phyloP scores from a whole-genome alignment of 352 stramenopile genomes.

The Saprolegnia diclina region DNA sequence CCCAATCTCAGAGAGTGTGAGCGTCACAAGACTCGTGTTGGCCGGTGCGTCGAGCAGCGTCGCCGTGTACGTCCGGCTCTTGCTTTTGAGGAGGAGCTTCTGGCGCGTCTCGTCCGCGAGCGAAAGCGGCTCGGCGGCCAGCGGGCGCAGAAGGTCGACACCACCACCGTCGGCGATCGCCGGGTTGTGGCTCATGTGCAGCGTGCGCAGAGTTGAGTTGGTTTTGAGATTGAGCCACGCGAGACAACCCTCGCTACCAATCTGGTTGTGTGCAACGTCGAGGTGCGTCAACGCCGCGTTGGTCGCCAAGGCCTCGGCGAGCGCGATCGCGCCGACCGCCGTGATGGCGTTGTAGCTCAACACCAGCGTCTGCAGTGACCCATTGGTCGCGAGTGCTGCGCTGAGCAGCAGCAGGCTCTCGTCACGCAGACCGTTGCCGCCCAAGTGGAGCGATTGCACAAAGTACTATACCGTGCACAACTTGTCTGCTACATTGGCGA shows the following conservation, averaged over 20 bases:
- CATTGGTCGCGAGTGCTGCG: constrained; percentile 49
- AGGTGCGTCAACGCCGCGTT: constrained; percentile 43
- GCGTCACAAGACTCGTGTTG: constrained; percentile 15
- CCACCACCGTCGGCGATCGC: constrained; percentile 50
- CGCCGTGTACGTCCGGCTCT: constrained; percentile 29
- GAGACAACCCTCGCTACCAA: constrained; percentile 46
- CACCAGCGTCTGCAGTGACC: constrained; percentile 43
- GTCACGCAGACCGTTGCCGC: constrained; percentile 60
- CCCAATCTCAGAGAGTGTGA: not conserved
- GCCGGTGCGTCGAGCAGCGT: constrained; percentile 25
- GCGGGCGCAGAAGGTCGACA: constrained; percentile 43
- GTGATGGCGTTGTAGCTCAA: constrained; percentile 70
- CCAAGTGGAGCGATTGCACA: constrained; percentile 49
- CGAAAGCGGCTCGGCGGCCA: constrained; percentile 38
- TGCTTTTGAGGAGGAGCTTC: constrained; percentile 42
- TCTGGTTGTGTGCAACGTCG: constrained; percentile 66
- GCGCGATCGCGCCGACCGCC: constrained; percentile 41
- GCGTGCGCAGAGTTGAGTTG: constrained; percentile 44
- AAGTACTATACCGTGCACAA: constrained; percentile 37
- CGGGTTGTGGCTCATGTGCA: constrained; percentile 64
- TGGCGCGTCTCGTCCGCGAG: constrained; percentile 42
- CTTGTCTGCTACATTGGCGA: not conserved
- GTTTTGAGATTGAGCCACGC: constrained; percentile 57
- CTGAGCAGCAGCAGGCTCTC: constrained; percentile 44
- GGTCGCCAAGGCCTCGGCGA: constrained; percentile 43